Evolutionary conservation across 371 early-diverging fungal species (phyloP).

Genomic region (Furculomyces boomerangus): DNA sequence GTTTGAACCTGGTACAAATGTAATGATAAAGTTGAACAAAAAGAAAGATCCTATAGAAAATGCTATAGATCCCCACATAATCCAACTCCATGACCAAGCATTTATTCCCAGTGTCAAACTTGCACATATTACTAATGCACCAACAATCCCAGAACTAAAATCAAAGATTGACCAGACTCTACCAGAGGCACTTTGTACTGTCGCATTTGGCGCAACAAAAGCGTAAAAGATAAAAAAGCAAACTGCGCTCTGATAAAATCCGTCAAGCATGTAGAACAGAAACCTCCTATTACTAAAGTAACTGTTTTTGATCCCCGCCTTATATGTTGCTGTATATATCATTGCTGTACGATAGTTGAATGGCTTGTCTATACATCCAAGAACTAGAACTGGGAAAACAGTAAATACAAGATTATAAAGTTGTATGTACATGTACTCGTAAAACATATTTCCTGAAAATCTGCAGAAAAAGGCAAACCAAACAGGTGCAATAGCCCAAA

Average conservation of each 20-base stretch:
- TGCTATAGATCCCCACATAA: constrained; percentile 23
- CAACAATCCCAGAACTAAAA: constrained; percentile 53
- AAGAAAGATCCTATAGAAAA: constrained; percentile 36
- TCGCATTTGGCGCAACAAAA: constrained; percentile 25
- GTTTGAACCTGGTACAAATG: constrained; percentile 14
- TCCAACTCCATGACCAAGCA: constrained; percentile 59
- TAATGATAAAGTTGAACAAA: constrained; percentile 22
- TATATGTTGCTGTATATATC: constrained; percentile 52
- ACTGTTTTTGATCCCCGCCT: constrained; percentile 62
- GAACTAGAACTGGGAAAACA: constrained; percentile 41
- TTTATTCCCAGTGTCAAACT: constrained; percentile 65
- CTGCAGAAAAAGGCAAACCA: constrained; percentile 76
- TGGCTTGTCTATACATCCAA: constrained; percentile 28
- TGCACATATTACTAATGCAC: constrained; percentile 51
- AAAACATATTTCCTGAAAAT: constrained; percentile 65
- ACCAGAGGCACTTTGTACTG: constrained; percentile 17
- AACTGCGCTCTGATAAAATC: constrained; percentile 75
- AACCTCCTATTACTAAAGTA: constrained; percentile 67
- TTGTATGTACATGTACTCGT: constrained; percentile 70
- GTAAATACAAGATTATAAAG: constrained; percentile 69
- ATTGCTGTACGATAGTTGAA: constrained; percentile 24
- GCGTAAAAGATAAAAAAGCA: constrained; percentile 52
- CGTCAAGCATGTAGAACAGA: constrained; percentile 65
- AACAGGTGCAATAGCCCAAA: constrained; percentile 65
- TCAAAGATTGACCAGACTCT: constrained; percentile 35